Base-by-base conservation (phyloP, 441 rosid species). In the Francoa sonchifolia region DNA sequence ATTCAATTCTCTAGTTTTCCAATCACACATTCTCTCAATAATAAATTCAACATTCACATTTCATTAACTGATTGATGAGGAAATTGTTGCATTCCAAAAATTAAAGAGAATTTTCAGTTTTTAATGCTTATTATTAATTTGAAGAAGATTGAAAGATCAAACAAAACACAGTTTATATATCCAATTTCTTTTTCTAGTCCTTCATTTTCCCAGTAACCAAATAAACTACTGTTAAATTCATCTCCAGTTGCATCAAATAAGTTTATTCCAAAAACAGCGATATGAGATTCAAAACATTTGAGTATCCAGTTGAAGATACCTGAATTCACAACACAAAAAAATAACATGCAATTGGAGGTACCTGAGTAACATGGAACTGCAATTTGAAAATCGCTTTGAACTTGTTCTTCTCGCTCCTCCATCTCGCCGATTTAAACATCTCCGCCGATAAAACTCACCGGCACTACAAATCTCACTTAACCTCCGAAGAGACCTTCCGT, bases 291-390 rank as follows among this genome's bases (percentile, higher is more conserved):
- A 32, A 14, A 32, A 14, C 11, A 2, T 10, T 12, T 32, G 5
- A 5, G 16, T 11, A 32, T 13, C 12, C 7, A 13, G 14, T 15
- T 11, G 14, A 15, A 12, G 7, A 13, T 13, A 32, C 12, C 14
- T 13, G 38, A 33, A 6, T 15, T 14, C 38, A 15, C 19, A 8
- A n/a, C 2, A 18, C 14, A 33, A 33, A 6, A 8, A 8, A 28
- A 28, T 3, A 19, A 12, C 28, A 42, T 28, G 16, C 7, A 16
- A 42, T 10, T 26, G 10, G 43, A 25, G 1, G 20, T 62, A 80
- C 94, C 74, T 79, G 85, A 69, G 85, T 79, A 25, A 76, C 82
- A 40, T 74, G 82, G 52, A 87, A 83, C 77, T 74, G 82, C 42
- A 87, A 60, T 59, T 74, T 80, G 73, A 83, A 80, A 20, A 72